These are phyloP conservation scores for Saccharomycopsis selenospora DNA, from an alignment of 805 yeast species.

Conservation along the genomic window DNA sequence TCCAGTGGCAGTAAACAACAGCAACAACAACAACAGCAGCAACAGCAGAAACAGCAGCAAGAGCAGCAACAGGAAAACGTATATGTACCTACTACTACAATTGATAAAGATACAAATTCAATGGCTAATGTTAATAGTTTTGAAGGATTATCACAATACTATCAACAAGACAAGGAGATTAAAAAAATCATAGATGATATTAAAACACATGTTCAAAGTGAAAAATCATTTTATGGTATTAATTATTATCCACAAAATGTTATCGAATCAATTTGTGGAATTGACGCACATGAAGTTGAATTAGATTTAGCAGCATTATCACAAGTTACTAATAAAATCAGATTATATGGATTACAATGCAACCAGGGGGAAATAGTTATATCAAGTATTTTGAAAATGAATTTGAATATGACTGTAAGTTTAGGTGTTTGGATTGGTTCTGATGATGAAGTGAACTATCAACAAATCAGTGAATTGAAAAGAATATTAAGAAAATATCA, in stretches of 20 bases:
- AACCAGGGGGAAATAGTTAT: slow-evolving; percentile 46
- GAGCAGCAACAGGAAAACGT: too few relatives aligned
- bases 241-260: slow-evolving; percentile 53
- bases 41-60: too few relatives aligned
- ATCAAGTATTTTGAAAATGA: slow-evolving; percentile 43
- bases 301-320: slow-evolving; percentile 53
- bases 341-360: slow-evolving; percentile 58
- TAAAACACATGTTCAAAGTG: slow-evolving; percentile 12
- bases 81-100: too few relatives aligned
- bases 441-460: slow-evolving; percentile 36
- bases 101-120: too few relatives aligned
- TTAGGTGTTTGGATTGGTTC: slow-evolving; percentile 58
- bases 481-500: slow-evolving; percentile 38
- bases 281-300: slow-evolving; percentile 39
- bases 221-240: slow-evolving; percentile 45
- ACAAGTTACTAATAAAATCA: slow-evolving; percentile 47
- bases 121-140: too few relatives aligned
- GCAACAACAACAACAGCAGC: too few relatives aligned
- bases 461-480: slow-evolving; percentile 42
- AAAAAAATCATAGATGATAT: slow-evolving; percentile 31
- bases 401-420: slow-evolving; percentile 48
- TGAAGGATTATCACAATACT: slow-evolving; percentile 30
- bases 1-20: too few relatives aligned
- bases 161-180: slow-evolving; percentile 32
- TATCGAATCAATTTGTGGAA: slow-evolving; percentile 47